A percentile compares a stretch with the other conserved stretches of the same genome.
phyloP scores from a whole-genome alignment of 495 filamentous ascomycete species.

The Xanthoparmelia taractica region DNA sequence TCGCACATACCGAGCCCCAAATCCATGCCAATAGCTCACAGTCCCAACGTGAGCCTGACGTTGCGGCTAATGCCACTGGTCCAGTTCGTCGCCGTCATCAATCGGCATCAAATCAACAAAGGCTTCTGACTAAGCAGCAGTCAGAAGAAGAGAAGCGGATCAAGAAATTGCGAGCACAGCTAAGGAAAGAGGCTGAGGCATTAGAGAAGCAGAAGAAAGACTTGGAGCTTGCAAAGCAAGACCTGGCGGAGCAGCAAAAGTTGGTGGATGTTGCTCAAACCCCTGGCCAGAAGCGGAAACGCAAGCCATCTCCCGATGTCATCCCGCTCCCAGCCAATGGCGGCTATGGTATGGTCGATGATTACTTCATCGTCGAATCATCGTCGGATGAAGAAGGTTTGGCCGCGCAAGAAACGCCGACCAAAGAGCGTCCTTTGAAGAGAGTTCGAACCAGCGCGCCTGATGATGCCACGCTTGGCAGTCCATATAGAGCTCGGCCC shows the following conservation, averaged over 20 bases:
- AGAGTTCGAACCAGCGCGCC: slow-evolving; percentile 3
- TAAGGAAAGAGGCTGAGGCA: not conserved
- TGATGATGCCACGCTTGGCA: not conserved
- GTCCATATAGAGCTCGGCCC: slow-evolving; percentile 15
- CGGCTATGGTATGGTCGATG: slow-evolving; percentile 39
- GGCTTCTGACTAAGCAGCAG: slow-evolving; percentile 1
- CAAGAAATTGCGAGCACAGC: slow-evolving; percentile 4
- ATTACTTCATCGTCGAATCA: slow-evolving; percentile 35
- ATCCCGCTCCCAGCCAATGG: slow-evolving; percentile 41
- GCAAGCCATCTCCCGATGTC: slow-evolving; percentile 35
- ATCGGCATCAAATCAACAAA: not conserved
- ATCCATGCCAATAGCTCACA: not conserved
- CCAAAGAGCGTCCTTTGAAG: slow-evolving; percentile 8
- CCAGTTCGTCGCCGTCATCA: not conserved
- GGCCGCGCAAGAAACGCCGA: slow-evolving; percentile 10
- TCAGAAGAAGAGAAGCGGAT: slow-evolving; percentile 13
- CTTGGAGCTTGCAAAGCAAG: slow-evolving; percentile 6
- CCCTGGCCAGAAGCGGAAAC: slow-evolving; percentile 36
- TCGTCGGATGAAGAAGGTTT: slow-evolving; percentile 33
- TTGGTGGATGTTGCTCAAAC: not conserved
- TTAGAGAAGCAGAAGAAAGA: slow-evolving; percentile 12
- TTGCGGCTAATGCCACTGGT: not conserved
- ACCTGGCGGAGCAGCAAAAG: slow-evolving; percentile 12
- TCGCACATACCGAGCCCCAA: slow-evolving; percentile 3
- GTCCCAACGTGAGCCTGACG: no score